These are phyloP conservation scores for Oryza glumipatula DNA, from an alignment of 176 grass and related monocot genomes.

Conservation along the genomic window DNA sequence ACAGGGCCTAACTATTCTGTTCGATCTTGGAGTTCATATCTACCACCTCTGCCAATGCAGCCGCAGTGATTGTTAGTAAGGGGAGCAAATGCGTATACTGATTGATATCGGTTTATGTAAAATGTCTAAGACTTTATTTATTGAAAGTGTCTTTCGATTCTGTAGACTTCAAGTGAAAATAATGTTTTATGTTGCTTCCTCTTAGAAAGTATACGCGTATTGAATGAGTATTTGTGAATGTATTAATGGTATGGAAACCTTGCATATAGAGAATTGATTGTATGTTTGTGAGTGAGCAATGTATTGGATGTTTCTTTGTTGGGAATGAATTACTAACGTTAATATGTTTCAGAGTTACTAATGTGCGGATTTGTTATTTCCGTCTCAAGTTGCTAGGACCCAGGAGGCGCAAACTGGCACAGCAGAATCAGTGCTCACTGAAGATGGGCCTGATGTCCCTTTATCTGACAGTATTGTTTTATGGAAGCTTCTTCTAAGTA, in stretches of 20 bases:
- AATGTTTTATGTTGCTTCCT: not conserved
- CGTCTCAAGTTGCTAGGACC: slow-evolving; percentile 39
- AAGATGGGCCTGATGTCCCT: slow-evolving; percentile 45
- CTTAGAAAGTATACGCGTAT: not conserved
- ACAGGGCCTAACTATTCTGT: not conserved
- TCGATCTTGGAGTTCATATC: not conserved
- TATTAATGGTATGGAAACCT: not conserved
- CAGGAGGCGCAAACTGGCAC: slow-evolving; percentile 45
- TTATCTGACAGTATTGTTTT: slow-evolving; percentile 63
- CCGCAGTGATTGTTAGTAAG: not conserved
- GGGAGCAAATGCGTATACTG: not conserved
- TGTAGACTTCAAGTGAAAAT: not conserved
- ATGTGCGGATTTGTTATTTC: slow-evolving; percentile 33
- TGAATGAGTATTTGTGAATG: not conserved
- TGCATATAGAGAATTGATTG: not conserved
- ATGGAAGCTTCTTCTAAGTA: slow-evolving; percentile 94
- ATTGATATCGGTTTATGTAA: not conserved
- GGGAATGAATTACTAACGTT: not conserved
- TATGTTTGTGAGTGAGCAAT: not conserved
- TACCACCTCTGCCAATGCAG: not conserved
- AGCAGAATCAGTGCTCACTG: slow-evolving; percentile 44
- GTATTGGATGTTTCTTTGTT: not conserved
- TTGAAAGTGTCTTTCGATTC: not conserved
- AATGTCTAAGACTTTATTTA: not conserved
- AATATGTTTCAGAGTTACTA: slow-evolving; percentile 1